Conservation (phyloP, 192 early-diverging fungal genomes). For the Fimicolochytrium jonesii region DNA sequence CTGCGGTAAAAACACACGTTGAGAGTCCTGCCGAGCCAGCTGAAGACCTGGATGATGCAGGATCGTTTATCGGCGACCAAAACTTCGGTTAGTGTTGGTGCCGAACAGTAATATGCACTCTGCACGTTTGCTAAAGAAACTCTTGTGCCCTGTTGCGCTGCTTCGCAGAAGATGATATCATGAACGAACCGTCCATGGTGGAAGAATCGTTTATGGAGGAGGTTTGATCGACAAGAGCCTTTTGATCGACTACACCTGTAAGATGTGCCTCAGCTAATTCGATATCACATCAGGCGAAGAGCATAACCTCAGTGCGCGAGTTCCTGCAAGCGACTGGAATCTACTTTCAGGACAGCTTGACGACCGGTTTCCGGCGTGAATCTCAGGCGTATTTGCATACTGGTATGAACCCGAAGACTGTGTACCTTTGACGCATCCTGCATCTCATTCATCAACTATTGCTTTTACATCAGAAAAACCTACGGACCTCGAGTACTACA, state of each 20-base stretch:
- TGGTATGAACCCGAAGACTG: too few relatives aligned
- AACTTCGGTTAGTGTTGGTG: not conserved
- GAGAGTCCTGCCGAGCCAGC: not conserved
- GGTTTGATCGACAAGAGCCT: too few relatives aligned
- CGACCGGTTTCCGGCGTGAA: conserved; percentile 30
- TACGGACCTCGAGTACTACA: conserved; percentile 20
- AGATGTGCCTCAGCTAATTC: too few relatives aligned
- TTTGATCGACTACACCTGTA: too few relatives aligned
- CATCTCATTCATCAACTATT: too few relatives aligned
- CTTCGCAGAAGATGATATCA: conserved; percentile 10
- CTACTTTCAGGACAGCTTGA: conserved; percentile 30
- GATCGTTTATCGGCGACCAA: not conserved
- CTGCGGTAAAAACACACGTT: not conserved
- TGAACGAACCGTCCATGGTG: conserved; percentile 15
- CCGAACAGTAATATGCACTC: not conserved
- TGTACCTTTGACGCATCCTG: too few relatives aligned
- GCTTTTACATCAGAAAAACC: not conserved
- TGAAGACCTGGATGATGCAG: not conserved
- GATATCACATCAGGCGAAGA: conserved; percentile 1
- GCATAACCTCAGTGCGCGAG: conserved; percentile 16
- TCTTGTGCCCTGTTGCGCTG: too few relatives aligned
- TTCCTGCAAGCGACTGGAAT: conserved; percentile 35
- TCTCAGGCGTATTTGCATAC: conserved; percentile 27
- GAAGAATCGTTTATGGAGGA: conserved; percentile 20
- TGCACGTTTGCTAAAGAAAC: not conserved